Percentiles rank a stretch among this genome's conserved stretches.
These are phyloP conservation scores for Avena eriantha DNA, from an alignment of 176 grass and related monocot genomes.

Conservation along the genomic window DNA sequence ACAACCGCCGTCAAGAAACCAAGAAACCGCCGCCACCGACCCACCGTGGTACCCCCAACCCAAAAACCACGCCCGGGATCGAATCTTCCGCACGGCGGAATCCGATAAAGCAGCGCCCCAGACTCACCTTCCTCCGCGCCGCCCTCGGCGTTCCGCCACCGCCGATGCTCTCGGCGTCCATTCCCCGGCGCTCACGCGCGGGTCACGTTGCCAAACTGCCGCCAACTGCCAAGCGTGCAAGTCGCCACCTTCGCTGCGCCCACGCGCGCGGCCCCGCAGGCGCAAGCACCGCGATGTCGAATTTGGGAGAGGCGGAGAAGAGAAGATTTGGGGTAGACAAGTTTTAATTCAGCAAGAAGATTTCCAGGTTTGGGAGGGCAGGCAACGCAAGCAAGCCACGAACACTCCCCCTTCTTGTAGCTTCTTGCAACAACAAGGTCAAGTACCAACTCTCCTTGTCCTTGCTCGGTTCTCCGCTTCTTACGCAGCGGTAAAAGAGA, in stretches of 20 bases:
- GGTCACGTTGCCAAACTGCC: conserved; percentile 14
- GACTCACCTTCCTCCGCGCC: conserved; percentile 48
- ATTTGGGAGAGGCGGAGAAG: background rate
- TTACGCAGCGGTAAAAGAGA: too few species aligned
- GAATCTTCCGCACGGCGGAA: background rate
- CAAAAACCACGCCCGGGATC: background rate
- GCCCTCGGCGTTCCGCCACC: conserved; percentile 26
- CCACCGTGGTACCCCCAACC: background rate
- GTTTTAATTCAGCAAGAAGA: too few species aligned
- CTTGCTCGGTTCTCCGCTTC: too few species aligned
- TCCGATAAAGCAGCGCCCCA: background rate
- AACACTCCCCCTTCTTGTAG: too few species aligned
- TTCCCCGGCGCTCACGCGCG: conserved; percentile 4
- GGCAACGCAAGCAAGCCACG: too few species aligned
- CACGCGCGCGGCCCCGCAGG: conserved; percentile 8
- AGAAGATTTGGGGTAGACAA: too few species aligned
- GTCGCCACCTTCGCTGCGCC: conserved; percentile 32
- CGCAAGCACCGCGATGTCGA: too few species aligned
- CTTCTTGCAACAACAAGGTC: too few species aligned
- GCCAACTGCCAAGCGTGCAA: conserved; percentile 14
- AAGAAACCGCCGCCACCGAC: background rate
- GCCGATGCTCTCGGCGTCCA: conserved; percentile 38
- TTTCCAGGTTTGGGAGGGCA: too few species aligned
- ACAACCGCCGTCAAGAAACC: conserved; percentile 18
- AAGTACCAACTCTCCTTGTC: too few species aligned